Conservation (phyloP, 1,284 basidiomycete genomes). For the Tetrapyrgos nigripes region DNA sequence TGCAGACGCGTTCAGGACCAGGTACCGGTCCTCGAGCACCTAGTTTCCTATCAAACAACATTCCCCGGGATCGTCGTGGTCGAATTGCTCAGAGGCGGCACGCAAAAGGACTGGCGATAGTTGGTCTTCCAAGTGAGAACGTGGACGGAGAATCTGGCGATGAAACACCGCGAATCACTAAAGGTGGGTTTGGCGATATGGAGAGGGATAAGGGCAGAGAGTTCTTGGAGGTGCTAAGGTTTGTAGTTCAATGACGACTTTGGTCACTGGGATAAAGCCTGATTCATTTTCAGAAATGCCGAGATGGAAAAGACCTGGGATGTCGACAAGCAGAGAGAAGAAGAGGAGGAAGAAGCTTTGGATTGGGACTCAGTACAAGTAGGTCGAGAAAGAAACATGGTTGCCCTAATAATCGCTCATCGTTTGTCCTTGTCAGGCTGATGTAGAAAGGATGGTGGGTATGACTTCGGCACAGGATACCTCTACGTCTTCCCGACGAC, state of each 20-base stretch:
- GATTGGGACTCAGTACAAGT: conserved; percentile 76
- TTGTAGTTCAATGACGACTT: conserved; percentile 18
- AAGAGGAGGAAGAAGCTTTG: conserved; percentile 53
- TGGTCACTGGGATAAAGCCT: conserved; percentile 47
- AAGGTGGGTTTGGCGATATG: conserved; percentile 31
- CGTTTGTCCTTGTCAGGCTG: conserved; percentile 43
- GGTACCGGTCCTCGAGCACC: conserved; percentile 46
- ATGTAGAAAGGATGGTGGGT: conserved; percentile 70
- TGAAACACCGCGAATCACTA: conserved; percentile 58
- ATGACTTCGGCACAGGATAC: conserved; percentile 40
- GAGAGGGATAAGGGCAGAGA: conserved; percentile 58
- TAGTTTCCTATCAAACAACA: conserved; percentile 72
- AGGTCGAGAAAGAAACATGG: conserved; percentile 19
- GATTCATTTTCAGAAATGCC: conserved; percentile 31
- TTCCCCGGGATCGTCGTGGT: conserved; percentile 77
- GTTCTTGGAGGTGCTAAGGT: conserved; percentile 63
- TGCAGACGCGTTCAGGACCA: conserved; percentile 34
- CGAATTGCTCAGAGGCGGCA: conserved; percentile 59
- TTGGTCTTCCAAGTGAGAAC: conserved; percentile 35
- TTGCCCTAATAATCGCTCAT: not conserved
- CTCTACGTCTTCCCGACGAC: not conserved
- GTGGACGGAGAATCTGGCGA: conserved; percentile 50
- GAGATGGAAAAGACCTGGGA: conserved; percentile 32
- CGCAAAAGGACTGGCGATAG: conserved; percentile 29
- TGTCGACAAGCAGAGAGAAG: conserved; percentile 47